These are phyloP conservation scores for Xanthoceras sorbifolium DNA, from an alignment of 345 rosid species.

Conservation along the genomic window DNA sequence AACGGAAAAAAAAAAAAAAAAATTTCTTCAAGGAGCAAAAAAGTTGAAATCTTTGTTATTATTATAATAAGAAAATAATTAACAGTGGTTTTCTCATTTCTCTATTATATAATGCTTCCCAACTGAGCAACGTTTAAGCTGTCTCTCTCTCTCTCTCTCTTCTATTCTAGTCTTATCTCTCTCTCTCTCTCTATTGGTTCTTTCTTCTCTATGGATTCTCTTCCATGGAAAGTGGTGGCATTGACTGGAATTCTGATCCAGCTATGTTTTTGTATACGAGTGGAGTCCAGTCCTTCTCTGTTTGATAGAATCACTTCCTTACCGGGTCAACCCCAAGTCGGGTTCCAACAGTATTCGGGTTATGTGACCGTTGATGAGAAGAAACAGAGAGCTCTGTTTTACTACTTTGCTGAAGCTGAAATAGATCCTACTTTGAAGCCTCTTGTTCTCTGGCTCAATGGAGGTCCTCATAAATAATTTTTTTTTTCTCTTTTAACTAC, in stretches of 20 bases:
- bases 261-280: constrained; percentile 25
- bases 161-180: constrained; percentile 7
- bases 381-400: constrained; percentile 80
- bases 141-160: not conserved
- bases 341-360: constrained; percentile 81
- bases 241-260: constrained; percentile 43
- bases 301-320: constrained; percentile 54
- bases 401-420: constrained; percentile 96
- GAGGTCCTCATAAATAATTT: constrained; percentile 49
- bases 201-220: constrained; percentile 28
- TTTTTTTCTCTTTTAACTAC: not conserved
- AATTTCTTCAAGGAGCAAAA: too few relatives aligned
- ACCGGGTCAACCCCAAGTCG: constrained; percentile 88
- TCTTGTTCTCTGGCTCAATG: constrained; percentile 97
- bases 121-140: constrained; percentile 15
- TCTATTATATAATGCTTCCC: constrained; percentile 39
- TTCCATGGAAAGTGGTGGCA: constrained; percentile 37
- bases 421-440: constrained; percentile 72
- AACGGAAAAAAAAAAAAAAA: not conserved
- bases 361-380: constrained; percentile 75
- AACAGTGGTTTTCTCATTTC: not conserved
- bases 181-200: constrained; percentile 28
- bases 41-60: not conserved
- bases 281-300: constrained; percentile 36
- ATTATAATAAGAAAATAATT: not conserved